phyloP scores from a whole-genome alignment of 306 rosid species.

The Pueraria montana region DNA sequence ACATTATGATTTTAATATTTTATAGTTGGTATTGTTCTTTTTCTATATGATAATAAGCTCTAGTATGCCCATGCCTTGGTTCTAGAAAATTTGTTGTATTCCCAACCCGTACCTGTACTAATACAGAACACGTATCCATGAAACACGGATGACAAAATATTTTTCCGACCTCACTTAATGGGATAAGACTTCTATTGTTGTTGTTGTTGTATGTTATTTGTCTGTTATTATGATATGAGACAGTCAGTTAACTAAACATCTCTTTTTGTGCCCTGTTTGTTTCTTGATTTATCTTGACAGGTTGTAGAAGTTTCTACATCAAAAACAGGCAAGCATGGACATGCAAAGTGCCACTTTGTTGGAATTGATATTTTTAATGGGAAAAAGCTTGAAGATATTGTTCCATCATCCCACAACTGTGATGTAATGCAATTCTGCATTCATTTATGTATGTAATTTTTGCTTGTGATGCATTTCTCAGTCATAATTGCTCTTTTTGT shows the following conservation, averaged over 20 bases:
- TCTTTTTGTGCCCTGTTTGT: background rate
- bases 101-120: background rate
- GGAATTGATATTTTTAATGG: constrained; percentile 78
- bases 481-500: constrained; percentile 32
- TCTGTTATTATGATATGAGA: constrained; percentile 4
- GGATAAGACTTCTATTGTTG: background rate
- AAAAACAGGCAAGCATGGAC: constrained; percentile 81
- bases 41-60: background rate
- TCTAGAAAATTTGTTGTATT: background rate
- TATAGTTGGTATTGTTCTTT: background rate
- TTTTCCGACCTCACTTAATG: background rate
- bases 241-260: background rate
- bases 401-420: constrained; percentile 83
- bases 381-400: constrained; percentile 81
- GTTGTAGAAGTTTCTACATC: constrained; percentile 73
- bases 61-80: background rate
- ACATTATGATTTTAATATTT: background rate
- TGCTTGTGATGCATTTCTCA: background rate
- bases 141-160: background rate
- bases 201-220: background rate
- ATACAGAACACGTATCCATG: background rate
- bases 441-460: constrained; percentile 5
- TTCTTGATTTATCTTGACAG: background rate
- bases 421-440: constrained; percentile 53
- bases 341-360: constrained; percentile 85